phyloP scores from a whole-genome alignment of 2,329 filamentous ascomycete genomes.

The Diaporthe batatas region DNA sequence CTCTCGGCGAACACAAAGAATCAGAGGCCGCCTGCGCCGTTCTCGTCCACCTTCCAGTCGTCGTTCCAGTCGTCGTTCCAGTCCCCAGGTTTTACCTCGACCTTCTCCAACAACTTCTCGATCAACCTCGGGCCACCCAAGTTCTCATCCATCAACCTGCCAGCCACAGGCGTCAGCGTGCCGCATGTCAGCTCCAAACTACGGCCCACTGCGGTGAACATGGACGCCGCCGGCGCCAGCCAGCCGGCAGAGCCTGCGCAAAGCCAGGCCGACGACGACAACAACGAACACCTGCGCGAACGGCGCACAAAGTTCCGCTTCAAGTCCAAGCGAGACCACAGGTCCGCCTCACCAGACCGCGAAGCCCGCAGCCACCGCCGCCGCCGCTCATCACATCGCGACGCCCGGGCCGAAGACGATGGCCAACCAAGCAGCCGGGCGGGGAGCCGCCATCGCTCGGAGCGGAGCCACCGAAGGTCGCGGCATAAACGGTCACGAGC shows the following conservation, averaged over 20 bases:
- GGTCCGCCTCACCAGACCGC: conserved; percentile 41
- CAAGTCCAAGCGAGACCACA: conserved; percentile 53
- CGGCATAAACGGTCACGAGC: conserved; percentile 37
- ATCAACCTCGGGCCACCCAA: conserved; percentile 25
- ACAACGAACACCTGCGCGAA: neutral
- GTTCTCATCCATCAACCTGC: conserved; percentile 29
- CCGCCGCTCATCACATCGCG: conserved; percentile 34
- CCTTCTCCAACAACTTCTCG: conserved; percentile 15
- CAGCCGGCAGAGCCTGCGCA: neutral
- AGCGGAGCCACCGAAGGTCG: conserved; percentile 49
- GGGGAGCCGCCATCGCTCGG: conserved; percentile 48
- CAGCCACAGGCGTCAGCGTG: conserved; percentile 6
- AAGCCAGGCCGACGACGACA: neutral
- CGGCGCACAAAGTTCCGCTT: conserved; percentile 56
- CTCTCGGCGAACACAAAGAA: neutral
- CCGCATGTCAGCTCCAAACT: conserved; percentile 22
- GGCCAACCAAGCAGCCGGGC: conserved; percentile 46
- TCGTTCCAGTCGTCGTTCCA: neutral
- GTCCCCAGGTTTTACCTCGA: conserved; percentile 21
- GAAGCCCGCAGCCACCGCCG: conserved; percentile 40
- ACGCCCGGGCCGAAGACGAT: conserved; percentile 41
- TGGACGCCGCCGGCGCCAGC: conserved; percentile 8
- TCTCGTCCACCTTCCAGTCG: conserved; percentile 33
- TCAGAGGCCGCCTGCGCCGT: neutral
- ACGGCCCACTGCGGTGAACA: conserved; percentile 1